phyloP scores from a whole-genome alignment of 176 grass and related monocot genomes.

The Thalia dealbata region DNA sequence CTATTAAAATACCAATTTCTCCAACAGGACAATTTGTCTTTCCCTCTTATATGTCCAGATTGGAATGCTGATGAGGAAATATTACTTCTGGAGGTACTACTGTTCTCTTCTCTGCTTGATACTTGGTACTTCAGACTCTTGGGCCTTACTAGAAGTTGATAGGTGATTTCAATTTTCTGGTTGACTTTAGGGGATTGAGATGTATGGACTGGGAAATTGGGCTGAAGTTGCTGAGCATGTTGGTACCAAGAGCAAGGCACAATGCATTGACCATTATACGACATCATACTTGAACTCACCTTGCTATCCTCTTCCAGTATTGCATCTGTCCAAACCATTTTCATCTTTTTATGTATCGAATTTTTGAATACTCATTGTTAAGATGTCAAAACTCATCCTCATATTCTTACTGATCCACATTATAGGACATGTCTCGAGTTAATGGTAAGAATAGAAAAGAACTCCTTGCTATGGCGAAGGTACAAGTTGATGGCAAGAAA shows the following conservation, averaged over 20 bases:
- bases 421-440: conserved; percentile 88
- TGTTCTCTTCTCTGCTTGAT: not conserved
- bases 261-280: conserved; percentile 97
- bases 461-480: conserved; percentile 97
- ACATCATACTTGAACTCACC: conserved; percentile 91
- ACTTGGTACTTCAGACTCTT: conserved; percentile 12
- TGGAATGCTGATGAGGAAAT: conserved; percentile 99
- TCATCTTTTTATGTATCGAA: conserved; percentile 13
- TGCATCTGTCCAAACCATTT: not conserved
- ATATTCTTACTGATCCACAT: conserved; percentile 8
- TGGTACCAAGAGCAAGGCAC: conserved; percentile 83
- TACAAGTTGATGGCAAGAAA: conserved; percentile 92
- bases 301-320: conserved; percentile 97
- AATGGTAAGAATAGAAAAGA: conserved; percentile 98
- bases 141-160: conserved; percentile 6
- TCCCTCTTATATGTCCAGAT: conserved; percentile 85
- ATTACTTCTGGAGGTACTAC: conserved; percentile 81
- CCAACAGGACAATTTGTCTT: conserved; percentile 91
- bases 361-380: conserved; percentile 16
- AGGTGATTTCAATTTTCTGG: conserved; percentile 15
- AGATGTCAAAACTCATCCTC: conserved; percentile 22
- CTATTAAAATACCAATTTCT: conserved; percentile 13
- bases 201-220: conserved; percentile 99
- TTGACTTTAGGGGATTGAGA: conserved; percentile 87
- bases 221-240: conserved; percentile 93